Evolutionary conservation across 768 basidiomycete species (phyloP), one percentile per base, ranked within the genome.

Genomic region (Pleurotus sapidus): DNA sequence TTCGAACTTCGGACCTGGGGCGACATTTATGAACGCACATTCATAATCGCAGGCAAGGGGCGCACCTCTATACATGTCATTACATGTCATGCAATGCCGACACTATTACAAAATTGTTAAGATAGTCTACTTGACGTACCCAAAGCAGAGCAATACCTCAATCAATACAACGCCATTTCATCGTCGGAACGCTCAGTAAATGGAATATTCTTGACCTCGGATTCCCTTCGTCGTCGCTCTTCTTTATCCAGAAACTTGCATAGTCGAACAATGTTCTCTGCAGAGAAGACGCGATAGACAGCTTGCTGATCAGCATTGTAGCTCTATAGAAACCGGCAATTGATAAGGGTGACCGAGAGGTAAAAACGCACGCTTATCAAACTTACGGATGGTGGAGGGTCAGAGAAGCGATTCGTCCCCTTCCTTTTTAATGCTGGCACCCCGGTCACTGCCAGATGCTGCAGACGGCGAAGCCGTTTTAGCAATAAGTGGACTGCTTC

Each of bases 211-310:
- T 73, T 66, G 45, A 74, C 68, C 73, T 89, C 88, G 25, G 84
- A 78, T 60, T 83, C 79, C 12, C 78, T 78, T 42, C 78, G 79
- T 48, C 87, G 77, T 62, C 68, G 66, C 49, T 78, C 81, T 67
- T 89, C 88, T 71, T 89, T 87, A 69, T 89, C 84, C 62, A 96
- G 68, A 69, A 91, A 93, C 24, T 69, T 68, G 46, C 88, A 75
- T 11, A 97, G 73, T 2, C 78, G 78, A 11, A 59, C 65, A 8
- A 97, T 75, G 42, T 88, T 90, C 49, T 78, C 71, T 20, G 88
- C 88, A 27, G 79, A 87, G 67, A 91, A 96, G 39, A 93, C 93
- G 61, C 89, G 86, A 69, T 89, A 95, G 5, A 83, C 83, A 0
- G 83, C 77, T 63, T 79, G 77, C 64, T 93, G 90, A 66, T 84